A percentile compares a stretch with the other conserved stretches of the same genome.
phyloP scores from a whole-genome alignment of 495 filamentous ascomycete species.

The Penicillium cinerascens region DNA sequence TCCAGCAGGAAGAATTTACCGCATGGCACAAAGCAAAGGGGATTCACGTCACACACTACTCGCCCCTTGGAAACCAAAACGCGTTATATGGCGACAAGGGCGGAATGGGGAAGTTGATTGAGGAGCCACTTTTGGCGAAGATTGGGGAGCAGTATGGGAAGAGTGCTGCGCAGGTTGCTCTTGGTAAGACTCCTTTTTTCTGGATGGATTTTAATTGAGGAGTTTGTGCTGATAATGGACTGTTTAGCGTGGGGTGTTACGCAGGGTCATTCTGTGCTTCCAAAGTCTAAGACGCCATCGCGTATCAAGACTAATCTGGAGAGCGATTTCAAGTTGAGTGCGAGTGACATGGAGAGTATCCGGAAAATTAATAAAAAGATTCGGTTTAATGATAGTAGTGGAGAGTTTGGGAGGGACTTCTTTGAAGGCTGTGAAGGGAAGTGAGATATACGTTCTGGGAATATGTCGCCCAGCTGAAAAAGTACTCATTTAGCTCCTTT shows the following conservation, averaged over 20 bases:
- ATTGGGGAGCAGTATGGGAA: conserved; percentile 61
- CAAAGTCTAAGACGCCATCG: conserved; percentile 52
- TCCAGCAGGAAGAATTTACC: conserved; percentile 57
- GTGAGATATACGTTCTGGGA: not conserved
- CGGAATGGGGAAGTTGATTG: conserved; percentile 46
- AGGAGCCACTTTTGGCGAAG: conserved; percentile 56
- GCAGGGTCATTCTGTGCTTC: conserved; percentile 56
- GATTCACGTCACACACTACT: conserved; percentile 61
- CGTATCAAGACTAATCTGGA: conserved; percentile 54
- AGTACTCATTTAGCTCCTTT: not conserved
- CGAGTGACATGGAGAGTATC: conserved; percentile 47
- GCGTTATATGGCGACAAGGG: conserved; percentile 43
- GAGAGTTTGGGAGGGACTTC: conserved; percentile 51
- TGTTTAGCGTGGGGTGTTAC: conserved; percentile 55
- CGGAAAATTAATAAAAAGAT: conserved; percentile 48
- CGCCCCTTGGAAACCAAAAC: conserved; percentile 67
- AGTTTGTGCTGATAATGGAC: not conserved
- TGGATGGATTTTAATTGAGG: too few relatives aligned
- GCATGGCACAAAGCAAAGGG: conserved; percentile 48
- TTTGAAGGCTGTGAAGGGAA: conserved; percentile 58
- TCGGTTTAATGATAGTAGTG: conserved; percentile 55
- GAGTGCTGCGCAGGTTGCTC: conserved; percentile 54
- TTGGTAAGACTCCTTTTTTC: conserved; percentile 21
- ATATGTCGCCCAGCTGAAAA: not conserved
- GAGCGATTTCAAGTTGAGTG: conserved; percentile 51